A percentile compares a stretch with the other conserved stretches of the same genome.
phyloP scores from a whole-genome alignment of 208 protist genomes.

The Naegleria fowleri region DNA sequence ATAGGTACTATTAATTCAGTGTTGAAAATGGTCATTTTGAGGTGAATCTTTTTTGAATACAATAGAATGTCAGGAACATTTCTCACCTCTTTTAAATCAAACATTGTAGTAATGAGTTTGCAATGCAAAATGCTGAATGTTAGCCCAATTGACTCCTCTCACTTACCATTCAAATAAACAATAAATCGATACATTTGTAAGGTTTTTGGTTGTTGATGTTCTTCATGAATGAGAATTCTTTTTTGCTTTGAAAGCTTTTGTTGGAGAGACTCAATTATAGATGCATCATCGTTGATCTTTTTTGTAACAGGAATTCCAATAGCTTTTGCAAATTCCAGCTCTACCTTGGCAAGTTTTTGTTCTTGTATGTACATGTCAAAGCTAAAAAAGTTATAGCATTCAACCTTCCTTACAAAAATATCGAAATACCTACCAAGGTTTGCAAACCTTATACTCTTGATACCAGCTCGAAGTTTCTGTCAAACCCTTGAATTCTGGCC shows the following conservation, averaged over 20 bases:
- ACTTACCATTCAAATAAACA: neutral
- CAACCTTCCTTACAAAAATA: too few relatives aligned
- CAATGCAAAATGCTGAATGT: too few relatives aligned
- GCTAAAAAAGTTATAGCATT: too few relatives aligned
- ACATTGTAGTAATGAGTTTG: too few relatives aligned
- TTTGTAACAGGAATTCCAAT: constrained; percentile 30
- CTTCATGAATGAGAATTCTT: neutral
- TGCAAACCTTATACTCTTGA: constrained; percentile 25
- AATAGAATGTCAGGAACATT: constrained; percentile 5
- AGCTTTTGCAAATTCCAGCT: constrained; percentile 27
- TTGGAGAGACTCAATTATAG: neutral
- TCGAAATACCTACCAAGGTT: neutral
- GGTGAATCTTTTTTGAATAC: neutral
- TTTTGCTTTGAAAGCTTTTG: neutral
- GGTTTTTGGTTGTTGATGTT: neutral
- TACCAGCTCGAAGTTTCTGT: constrained; percentile 25
- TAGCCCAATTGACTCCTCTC: too few relatives aligned
- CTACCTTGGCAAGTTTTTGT: constrained; percentile 29
- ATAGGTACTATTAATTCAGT: neutral
- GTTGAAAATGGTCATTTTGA: neutral
- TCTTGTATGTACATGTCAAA: constrained; percentile 36
- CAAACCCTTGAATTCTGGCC: constrained; percentile 5
- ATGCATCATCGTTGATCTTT: neutral
- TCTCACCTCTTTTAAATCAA: neutral
- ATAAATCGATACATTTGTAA: constrained; percentile 16